Evolutionary conservation across 768 basidiomycete genomes (phyloP), one percentile per base, ranked within the genome.

Genomic region (Dentipellis sp.): DNA sequence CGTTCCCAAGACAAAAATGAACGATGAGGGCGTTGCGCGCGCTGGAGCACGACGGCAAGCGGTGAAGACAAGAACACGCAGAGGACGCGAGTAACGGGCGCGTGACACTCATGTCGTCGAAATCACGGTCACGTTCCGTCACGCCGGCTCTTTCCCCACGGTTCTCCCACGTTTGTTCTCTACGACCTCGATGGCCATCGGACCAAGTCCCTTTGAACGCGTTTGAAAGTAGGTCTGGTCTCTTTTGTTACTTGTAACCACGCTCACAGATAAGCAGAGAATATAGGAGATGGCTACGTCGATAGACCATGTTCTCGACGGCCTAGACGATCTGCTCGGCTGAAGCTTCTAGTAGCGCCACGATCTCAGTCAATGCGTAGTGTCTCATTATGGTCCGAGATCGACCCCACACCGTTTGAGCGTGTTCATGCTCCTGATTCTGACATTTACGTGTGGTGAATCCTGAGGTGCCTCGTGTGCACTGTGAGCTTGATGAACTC

Each of bases 401-500:
- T 50, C 48, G 48, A 14, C 22, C 29, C 48, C 48, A 23, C 48
- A 35, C 48, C 23, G 21, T 50, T 50, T 35, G 19, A 22, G 48
- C 48, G 48, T 50, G 48, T 34, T 16, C 42, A 19, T 17, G 42
- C 42, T 17, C n/a, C 42, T 45, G 42, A 45, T 45, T 45, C 42
- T 10, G n/a, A 19, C 42, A 45, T 53, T 53, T 53, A 53, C 53
- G 53, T 53, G 21, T 17, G 42, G n/a, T 45, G n/a, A 45, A 45
- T 45, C 19, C 42, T 45, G 51, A n/a, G 34, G 29, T 36, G 17
- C 51, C 37, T 34, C 17, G 14, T 36, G 51, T 19, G 51, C n/a
- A 29, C 29, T 29, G 29, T 29, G 29, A 29, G 29, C 14, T 34
- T 38, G 51, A 23, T 23, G 49, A 29, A 55, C 61, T 62, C 61